phyloP scores from a whole-genome alignment of 768 basidiomycete species.

The Leucosporidium creatinivorum region DNA sequence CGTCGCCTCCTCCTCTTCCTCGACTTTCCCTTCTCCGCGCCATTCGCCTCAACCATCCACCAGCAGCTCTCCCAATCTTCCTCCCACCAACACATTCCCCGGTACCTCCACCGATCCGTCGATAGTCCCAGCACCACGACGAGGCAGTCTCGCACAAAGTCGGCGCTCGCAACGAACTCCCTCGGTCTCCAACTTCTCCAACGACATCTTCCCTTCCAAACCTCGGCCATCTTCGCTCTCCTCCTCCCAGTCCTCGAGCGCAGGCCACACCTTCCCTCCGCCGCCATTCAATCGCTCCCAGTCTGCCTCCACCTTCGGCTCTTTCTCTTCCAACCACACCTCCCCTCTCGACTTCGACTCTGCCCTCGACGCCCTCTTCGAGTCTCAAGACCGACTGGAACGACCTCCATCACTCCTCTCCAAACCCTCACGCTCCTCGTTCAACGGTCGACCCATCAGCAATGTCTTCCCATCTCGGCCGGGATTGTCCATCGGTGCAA shows the following conservation, averaged over 20 bases:
- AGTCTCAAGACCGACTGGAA: not conserved
- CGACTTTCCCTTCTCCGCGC: not conserved
- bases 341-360: not conserved
- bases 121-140: not conserved
- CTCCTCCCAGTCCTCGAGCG: too few species aligned
- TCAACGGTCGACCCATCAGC: not conserved
- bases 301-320: too few species aligned
- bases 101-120: not conserved
- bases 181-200: not conserved
- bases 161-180: not conserved
- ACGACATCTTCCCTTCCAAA: not conserved
- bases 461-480: conserved; percentile 1
- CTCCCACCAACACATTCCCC: too few species aligned
- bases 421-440: too few species aligned
- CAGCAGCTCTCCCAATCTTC: too few species aligned
- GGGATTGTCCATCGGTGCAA: not conserved
- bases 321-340: not conserved
- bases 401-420: not conserved
- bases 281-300: too few species aligned
- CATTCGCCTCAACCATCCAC: too few species aligned
- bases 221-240: too few species aligned
- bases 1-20: not conserved
- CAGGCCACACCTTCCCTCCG: too few species aligned
- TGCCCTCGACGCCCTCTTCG: not conserved
- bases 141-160: not conserved